phyloP scores from a whole-genome alignment of 2,329 filamentous ascomycete species.

The Ascochyta pisi region DNA sequence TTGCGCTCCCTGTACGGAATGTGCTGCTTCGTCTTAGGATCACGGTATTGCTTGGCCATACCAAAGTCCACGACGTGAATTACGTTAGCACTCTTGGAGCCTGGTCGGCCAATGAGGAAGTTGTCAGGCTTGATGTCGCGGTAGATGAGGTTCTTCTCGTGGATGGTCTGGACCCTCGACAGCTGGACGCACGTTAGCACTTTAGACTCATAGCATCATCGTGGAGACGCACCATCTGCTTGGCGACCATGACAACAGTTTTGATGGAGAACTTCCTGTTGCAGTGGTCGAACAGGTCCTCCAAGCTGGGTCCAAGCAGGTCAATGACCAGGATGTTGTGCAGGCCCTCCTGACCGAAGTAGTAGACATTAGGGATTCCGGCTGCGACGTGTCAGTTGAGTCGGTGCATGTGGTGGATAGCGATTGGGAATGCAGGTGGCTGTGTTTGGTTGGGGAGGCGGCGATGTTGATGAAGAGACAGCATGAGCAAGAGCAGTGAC shows the following conservation, averaged over 20 bases:
- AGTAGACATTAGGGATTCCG: conserved; percentile 99
- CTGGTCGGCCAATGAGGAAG: conserved; percentile 92
- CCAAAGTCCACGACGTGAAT: conserved; percentile 99
- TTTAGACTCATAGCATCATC: not conserved
- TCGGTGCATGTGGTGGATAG: not conserved
- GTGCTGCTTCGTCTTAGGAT: conserved; percentile 98
- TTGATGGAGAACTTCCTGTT: conserved; percentile 94
- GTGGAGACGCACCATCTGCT: conserved; percentile 85
- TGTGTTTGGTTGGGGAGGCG: not conserved
- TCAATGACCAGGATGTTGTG: conserved; percentile 99
- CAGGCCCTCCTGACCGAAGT: conserved; percentile 96
- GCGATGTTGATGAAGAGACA: not conserved
- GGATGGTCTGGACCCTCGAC: conserved; percentile 89
- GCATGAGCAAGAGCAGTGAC: too few relatives aligned
- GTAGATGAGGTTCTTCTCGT: conserved; percentile 99
- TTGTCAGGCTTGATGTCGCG: conserved; percentile 99
- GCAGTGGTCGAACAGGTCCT: conserved; percentile 97
- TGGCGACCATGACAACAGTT: conserved; percentile 98
- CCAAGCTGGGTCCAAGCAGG: conserved; percentile 89
- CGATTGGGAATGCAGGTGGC: not conserved
- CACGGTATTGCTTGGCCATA: conserved; percentile 99
- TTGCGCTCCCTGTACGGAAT: conserved; percentile 98
- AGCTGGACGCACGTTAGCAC: conserved; percentile 60
- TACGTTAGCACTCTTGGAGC: conserved; percentile 93
- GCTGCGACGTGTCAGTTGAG: conserved; percentile 61